Evolutionary conservation across 2,329 filamentous ascomycete species (phyloP), one percentile per base, ranked within the genome.

Genomic region (Paracamarosporium sp.): DNA sequence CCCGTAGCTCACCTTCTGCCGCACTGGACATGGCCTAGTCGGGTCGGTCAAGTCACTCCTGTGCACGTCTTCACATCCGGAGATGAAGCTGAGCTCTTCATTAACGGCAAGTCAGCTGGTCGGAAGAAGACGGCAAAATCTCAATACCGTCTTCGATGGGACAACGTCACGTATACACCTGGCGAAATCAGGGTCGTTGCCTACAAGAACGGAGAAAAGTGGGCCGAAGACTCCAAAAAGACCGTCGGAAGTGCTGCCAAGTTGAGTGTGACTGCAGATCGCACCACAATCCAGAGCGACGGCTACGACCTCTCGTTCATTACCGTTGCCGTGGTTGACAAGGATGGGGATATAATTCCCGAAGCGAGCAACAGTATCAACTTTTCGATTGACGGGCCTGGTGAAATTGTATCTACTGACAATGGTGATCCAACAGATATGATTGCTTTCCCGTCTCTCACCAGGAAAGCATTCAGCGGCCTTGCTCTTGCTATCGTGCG

Each of bases 21-120:
- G 2, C 84, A 86, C 64, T 86, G 84, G 84, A 85, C 76, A 15
- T 86, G 82, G 82, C 79, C 82, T 0, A 78, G 80, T 15, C 72
- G 82, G 0, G 75, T 76, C 0, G 81, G 81, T 1, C 59, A 79
- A 54, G 73, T 80, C 1, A 86, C 83, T 4, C 84, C 83, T 0
- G 82, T 86, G 0, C 83, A 86, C 61, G 82, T 85, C 0, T 85
- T 84, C 61, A 78, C 82, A 0, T 72, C 79, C 0, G 83, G 73
- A 2, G 82, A 85, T 59, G 82, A 84, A 62, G 84, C 82, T 4
- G 83, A 86, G 71, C 69, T 86, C 2, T 86, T 85, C 58, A 63
- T 86, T 12, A 86, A 85, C 51, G 82, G 80, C 2, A 62, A 75
- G 38, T 83, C 81, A 0, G 74, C 74, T 3, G 83, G 84, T 1